These are phyloP conservation scores for Psilocybe mexicana DNA, from an alignment of 1,284 basidiomycete species.

Conservation along the genomic window DNA sequence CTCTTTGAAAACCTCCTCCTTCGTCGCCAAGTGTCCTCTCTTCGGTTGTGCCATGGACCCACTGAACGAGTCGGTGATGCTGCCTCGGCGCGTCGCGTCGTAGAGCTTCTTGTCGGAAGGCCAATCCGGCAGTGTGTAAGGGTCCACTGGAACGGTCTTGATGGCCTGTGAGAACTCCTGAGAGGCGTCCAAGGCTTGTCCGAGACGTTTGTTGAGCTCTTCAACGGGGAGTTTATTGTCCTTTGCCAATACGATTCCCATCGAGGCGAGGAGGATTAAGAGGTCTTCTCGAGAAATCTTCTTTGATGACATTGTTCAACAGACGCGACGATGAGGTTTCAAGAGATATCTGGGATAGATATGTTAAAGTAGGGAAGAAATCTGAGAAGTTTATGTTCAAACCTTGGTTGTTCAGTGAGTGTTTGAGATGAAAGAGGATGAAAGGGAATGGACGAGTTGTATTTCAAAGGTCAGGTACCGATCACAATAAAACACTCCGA, in stretches of 20 bases:
- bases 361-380: not conserved
- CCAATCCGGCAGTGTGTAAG: conserved; percentile 20
- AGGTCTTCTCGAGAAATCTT: conserved; percentile 24
- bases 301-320: conserved; percentile 5
- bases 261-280: conserved; percentile 25
- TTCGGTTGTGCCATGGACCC: conserved; percentile 12
- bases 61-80: conserved; percentile 9
- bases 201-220: conserved; percentile 28
- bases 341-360: not conserved
- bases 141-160: conserved; percentile 20
- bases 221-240: conserved; percentile 28
- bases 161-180: conserved; percentile 25
- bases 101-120: conserved; percentile 10
- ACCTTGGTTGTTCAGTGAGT: too few species aligned
- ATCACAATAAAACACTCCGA: too few species aligned
- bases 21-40: conserved; percentile 14
- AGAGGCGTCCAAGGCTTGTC: conserved; percentile 25
- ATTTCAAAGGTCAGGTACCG: too few species aligned
- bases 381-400: too few species aligned
- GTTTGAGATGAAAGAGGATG: too few species aligned
- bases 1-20: conserved; percentile 36
- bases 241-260: conserved; percentile 26
- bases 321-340: not conserved
- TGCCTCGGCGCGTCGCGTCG: conserved; percentile 13
- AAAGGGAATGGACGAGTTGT: too few species aligned